phyloP scores from a whole-genome alignment of 116 monocot genomes.

The Zostera marina region DNA sequence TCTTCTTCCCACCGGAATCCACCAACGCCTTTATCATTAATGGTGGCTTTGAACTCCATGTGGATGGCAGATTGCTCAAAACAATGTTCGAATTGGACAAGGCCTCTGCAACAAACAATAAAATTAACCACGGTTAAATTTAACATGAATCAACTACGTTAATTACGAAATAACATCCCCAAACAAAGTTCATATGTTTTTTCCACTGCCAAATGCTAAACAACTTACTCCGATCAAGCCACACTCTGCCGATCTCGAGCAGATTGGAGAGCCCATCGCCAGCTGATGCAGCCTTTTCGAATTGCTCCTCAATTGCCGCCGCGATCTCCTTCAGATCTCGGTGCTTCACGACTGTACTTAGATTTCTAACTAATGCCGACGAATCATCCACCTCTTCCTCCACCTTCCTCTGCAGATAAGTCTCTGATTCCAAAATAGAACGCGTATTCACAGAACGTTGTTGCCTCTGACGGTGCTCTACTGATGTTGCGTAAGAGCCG shows the following conservation, averaged over 20 bases:
- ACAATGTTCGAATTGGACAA: slow-evolving; percentile 88
- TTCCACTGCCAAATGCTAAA: too few species aligned
- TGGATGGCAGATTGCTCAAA: slow-evolving; percentile 64
- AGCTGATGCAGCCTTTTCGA: slow-evolving; percentile 54
- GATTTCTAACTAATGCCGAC: slow-evolving; percentile 4
- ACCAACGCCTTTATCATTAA: slow-evolving; percentile 50
- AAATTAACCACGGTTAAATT: not conserved
- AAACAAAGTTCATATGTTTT: too few species aligned
- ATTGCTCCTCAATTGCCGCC: slow-evolving; percentile 73
- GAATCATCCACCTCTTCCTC: slow-evolving; percentile 1
- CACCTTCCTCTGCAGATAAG: slow-evolving; percentile 2
- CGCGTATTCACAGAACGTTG: not conserved
- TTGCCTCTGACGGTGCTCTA: slow-evolving; percentile 6
- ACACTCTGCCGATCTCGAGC: slow-evolving; percentile 70
- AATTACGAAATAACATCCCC: too few species aligned
- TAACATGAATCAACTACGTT: not conserved
- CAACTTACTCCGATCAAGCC: slow-evolving; percentile 73
- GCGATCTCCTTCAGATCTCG: slow-evolving; percentile 67
- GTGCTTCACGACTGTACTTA: slow-evolving; percentile 63
- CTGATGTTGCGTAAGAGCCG: slow-evolving; percentile 9
- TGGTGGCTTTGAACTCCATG: slow-evolving; percentile 84
- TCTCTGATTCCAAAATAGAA: slow-evolving; percentile 30
- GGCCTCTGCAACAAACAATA: slow-evolving; percentile 44
- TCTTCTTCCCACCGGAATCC: slow-evolving; percentile 36
- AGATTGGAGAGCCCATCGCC: slow-evolving; percentile 59